Conservation (phyloP, 495 filamentous ascomycete genomes). For the Neurospora sp. region DNA sequence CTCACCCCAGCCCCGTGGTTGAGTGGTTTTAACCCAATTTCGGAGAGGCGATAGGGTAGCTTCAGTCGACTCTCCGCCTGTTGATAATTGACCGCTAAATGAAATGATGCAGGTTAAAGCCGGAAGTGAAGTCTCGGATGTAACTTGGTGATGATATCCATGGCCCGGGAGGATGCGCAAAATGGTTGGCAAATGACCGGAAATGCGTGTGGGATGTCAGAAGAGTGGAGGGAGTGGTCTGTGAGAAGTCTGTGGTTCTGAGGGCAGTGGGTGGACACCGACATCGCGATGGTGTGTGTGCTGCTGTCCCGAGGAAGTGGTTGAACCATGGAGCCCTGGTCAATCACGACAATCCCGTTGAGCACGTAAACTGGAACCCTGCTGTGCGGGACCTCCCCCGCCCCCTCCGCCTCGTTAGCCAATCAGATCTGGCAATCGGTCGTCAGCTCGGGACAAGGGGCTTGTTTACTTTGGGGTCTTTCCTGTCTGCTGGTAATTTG, state of each 20-base stretch:
- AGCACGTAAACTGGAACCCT: conserved; percentile 18
- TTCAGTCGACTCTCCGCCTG: neutral
- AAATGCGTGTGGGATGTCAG: neutral
- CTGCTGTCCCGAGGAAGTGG: conserved; percentile 22
- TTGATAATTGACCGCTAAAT: neutral
- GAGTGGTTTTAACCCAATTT: neutral
- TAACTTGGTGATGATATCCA: neutral
- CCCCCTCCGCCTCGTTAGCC: conserved; percentile 3
- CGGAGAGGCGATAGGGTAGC: neutral
- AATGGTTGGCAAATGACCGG: neutral
- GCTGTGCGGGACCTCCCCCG: conserved; percentile 6
- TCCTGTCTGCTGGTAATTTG: neutral
- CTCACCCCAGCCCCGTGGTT: neutral
- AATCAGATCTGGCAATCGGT: conserved; percentile 2
- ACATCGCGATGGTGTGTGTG: neutral
- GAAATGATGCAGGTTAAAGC: neutral
- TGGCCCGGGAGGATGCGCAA: neutral
- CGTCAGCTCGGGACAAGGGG: conserved; percentile 2
- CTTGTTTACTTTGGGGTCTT: neutral
- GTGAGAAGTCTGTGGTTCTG: neutral
- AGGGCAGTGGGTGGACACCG: neutral
- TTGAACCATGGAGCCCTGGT: conserved; percentile 22
- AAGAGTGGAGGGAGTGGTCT: neutral
- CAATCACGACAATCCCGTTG: conserved; percentile 16
- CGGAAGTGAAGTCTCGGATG: neutral